These are phyloP conservation scores for Chalciporus chontae DNA, from an alignment of 768 basidiomycete species.

Conservation along the genomic window DNA sequence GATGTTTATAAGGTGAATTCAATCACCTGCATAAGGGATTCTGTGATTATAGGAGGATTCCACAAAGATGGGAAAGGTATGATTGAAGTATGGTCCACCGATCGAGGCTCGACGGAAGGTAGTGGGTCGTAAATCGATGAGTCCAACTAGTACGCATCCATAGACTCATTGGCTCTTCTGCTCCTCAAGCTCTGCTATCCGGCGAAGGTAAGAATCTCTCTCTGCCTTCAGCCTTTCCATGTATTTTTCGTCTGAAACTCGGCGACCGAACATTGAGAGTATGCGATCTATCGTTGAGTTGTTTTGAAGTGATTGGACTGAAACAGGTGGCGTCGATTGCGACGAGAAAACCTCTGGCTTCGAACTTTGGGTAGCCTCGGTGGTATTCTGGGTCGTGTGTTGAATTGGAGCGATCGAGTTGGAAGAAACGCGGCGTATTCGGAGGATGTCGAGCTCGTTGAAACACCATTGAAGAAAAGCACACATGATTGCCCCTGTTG, in stretches of 20 bases:
- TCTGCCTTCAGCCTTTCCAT: constrained; percentile 54
- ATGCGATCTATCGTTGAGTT: constrained; percentile 37
- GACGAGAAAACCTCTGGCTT: constrained; percentile 1
- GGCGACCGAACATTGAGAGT: constrained; percentile 30
- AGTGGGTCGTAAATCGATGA: neutral
- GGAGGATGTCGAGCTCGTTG: constrained; percentile 63
- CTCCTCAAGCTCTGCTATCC: constrained; percentile 51
- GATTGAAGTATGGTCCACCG: constrained; percentile 55
- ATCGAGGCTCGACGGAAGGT: constrained; percentile 7
- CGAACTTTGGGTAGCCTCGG: neutral
- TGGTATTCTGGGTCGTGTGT: neutral
- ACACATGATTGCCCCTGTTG: constrained; percentile 57
- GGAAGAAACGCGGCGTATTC: constrained; percentile 55
- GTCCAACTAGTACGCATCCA: neutral
- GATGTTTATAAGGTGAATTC: constrained; percentile 63
- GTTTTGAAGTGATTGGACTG: neutral
- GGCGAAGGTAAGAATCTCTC: constrained; percentile 49
- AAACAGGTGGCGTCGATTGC: constrained; percentile 15
- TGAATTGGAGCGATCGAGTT: constrained; percentile 5
- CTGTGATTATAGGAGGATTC: constrained; percentile 62
- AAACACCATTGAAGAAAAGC: constrained; percentile 61
- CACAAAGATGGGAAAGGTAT: constrained; percentile 53
- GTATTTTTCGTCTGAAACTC: constrained; percentile 72
- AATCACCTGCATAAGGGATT: constrained; percentile 44
- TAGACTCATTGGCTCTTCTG: constrained; percentile 33